These are phyloP conservation scores for Protomyces inundatus DNA, from an alignment of 1,139 yeast species.

Conservation along the genomic window DNA sequence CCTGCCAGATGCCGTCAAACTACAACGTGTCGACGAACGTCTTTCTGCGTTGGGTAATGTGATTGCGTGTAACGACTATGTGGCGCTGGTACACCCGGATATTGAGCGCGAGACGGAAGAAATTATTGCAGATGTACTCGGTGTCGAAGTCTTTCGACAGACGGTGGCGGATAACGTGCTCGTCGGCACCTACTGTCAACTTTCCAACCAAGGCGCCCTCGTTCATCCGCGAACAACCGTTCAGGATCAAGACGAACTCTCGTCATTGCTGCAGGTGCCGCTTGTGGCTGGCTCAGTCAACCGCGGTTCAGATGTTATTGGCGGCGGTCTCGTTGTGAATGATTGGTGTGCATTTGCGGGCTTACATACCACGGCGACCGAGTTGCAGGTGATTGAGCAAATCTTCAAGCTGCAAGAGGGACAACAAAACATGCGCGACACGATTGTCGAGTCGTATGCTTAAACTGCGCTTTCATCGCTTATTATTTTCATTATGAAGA, in stretches of 20 bases:
- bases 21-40: conserved; percentile 97
- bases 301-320: conserved; percentile 88
- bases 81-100: conserved; percentile 98
- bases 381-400: conserved; percentile 90
- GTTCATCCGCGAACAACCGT: conserved; percentile 97
- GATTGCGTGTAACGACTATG: conserved; percentile 97
- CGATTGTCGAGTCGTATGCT: conserved; percentile 77
- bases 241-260: conserved; percentile 96
- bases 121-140: conserved; percentile 95
- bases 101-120: conserved; percentile 99
- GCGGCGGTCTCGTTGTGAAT: conserved; percentile 97
- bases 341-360: conserved; percentile 98
- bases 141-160: conserved; percentile 98
- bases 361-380: conserved; percentile 97
- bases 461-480: conserved; percentile 8
- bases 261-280: conserved; percentile 92
- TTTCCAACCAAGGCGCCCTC: conserved; percentile 95
- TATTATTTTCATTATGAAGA: not conserved
- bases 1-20: conserved; percentile 90
- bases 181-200: conserved; percentile 92
- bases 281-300: conserved; percentile 97
- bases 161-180: conserved; percentile 97
- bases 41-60: conserved; percentile 95
- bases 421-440: conserved; percentile 72
- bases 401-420: conserved; percentile 85